Evolutionary conservation across 2,329 filamentous ascomycete genomes (phyloP).

Genomic region (Huntiella savannae): DNA sequence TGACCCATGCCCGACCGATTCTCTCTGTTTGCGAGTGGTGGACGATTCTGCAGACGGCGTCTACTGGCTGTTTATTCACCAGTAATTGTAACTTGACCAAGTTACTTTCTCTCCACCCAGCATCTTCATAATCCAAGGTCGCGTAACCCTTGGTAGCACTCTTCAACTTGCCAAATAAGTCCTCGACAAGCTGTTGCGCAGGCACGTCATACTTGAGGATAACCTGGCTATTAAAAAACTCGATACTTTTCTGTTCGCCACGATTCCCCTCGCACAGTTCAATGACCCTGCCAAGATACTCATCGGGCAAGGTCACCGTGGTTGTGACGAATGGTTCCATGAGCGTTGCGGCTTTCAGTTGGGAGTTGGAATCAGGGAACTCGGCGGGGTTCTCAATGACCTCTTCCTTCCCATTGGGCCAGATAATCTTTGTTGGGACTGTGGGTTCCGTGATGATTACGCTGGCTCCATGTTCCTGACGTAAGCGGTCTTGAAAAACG

Average conservation of each 20-base stretch:
- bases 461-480: conserved; percentile 82
- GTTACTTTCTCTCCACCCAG: conserved; percentile 61
- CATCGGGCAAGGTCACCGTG: conserved; percentile 80
- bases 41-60: conserved; percentile 81
- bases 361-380: conserved; percentile 40
- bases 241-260: conserved; percentile 69
- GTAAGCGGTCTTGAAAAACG: conserved; percentile 90
- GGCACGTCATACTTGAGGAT: conserved; percentile 87
- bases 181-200: conserved; percentile 76
- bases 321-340: conserved; percentile 47
- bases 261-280: conserved; percentile 84
- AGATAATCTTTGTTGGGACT: conserved; percentile 75
- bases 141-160: conserved; percentile 88
- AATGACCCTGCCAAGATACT: conserved; percentile 86
- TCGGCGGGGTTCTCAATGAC: conserved; percentile 72
- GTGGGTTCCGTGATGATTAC: conserved; percentile 95
- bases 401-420: conserved; percentile 18
- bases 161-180: conserved; percentile 94
- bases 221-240: conserved; percentile 86
- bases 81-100: conserved; percentile 81
- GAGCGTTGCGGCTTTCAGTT: conserved; percentile 24
- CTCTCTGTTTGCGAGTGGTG: conserved; percentile 66
- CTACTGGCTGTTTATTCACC: conserved; percentile 83
- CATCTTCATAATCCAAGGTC: conserved; percentile 89
- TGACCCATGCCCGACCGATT: conserved; percentile 72